A percentile compares a stretch with the other conserved stretches of the same genome.
Conservation (phyloP, 1,284 basidiomycete genomes). For the Puccinia hordei region DNA sequence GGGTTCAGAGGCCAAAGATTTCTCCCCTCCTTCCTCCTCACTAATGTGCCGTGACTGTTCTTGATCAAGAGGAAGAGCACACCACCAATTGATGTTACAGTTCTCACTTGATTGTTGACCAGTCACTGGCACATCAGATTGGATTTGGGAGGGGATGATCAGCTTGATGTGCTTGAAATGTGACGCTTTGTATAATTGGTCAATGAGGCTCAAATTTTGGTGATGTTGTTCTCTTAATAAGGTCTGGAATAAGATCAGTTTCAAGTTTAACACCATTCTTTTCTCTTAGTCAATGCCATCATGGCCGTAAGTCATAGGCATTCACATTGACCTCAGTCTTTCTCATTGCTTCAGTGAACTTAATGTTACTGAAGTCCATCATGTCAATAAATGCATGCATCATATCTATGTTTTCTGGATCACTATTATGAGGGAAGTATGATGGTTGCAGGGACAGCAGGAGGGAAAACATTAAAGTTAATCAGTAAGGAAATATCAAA, state of each 20-base stretch:
- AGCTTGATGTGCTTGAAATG: slow-evolving; percentile 91
- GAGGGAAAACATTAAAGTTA: neutral
- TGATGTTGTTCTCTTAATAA: slow-evolving; percentile 84
- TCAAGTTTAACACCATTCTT: neutral
- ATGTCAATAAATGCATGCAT: slow-evolving; percentile 96
- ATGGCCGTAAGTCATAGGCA: neutral
- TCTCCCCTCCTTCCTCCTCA: no score
- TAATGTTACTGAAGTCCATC: slow-evolving; percentile 76
- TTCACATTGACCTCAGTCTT: slow-evolving; percentile 76
- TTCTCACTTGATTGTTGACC: no score
- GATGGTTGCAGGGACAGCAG: slow-evolving; percentile 15
- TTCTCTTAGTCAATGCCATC: neutral
- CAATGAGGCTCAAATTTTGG: slow-evolving; percentile 68
- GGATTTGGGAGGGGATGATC: no score
- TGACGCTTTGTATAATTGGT: slow-evolving; percentile 91
- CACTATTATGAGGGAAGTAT: slow-evolving; percentile 62
- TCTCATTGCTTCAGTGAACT: slow-evolving; percentile 84
- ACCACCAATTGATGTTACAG: no score
- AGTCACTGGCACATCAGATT: no score
- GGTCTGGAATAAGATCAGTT: slow-evolving; percentile 80
- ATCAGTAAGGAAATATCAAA: slow-evolving; percentile 38
- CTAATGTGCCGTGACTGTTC: no score
- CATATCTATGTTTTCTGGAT: slow-evolving; percentile 79
- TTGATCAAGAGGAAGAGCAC: no score
- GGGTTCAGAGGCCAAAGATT: no score